phyloP scores from a whole-genome alignment of 2,329 filamentous ascomycete genomes.

The Monilinia fructicola region DNA sequence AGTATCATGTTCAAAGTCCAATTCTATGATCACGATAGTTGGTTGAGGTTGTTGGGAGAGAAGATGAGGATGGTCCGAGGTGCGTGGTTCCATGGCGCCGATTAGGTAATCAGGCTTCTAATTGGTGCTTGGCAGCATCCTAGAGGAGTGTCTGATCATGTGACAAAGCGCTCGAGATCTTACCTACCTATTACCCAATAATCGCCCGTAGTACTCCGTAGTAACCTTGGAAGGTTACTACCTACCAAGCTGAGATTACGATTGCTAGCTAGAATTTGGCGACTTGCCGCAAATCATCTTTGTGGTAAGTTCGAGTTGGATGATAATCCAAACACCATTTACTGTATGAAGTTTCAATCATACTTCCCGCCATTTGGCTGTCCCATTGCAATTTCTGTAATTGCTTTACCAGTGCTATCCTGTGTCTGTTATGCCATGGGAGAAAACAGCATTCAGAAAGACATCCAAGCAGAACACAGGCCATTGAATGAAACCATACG shows the following conservation, averaged over 20 bases:
- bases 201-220: too few relatives aligned
- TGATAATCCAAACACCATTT: neutral
- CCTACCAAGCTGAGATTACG: too few relatives aligned
- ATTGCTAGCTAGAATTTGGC: neutral
- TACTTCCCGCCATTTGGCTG: neutral
- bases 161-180: neutral
- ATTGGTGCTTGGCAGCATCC: neutral
- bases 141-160: neutral
- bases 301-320: neutral
- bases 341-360: neutral
- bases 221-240: too few relatives aligned
- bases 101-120: neutral
- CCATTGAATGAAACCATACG: neutral
- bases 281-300: neutral
- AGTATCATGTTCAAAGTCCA: neutral
- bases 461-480: neutral
- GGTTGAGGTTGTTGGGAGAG: neutral
- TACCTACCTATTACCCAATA: neutral
- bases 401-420: neutral
- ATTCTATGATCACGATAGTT: neutral
- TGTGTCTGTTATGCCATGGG: neutral
- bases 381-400: neutral
- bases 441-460: neutral
- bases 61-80: constrained; percentile 1
- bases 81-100: neutral